These are phyloP conservation scores for Saxophila tyrrhenica DNA, from an alignment of 495 filamentous ascomycete genomes.

Conservation along the genomic window DNA sequence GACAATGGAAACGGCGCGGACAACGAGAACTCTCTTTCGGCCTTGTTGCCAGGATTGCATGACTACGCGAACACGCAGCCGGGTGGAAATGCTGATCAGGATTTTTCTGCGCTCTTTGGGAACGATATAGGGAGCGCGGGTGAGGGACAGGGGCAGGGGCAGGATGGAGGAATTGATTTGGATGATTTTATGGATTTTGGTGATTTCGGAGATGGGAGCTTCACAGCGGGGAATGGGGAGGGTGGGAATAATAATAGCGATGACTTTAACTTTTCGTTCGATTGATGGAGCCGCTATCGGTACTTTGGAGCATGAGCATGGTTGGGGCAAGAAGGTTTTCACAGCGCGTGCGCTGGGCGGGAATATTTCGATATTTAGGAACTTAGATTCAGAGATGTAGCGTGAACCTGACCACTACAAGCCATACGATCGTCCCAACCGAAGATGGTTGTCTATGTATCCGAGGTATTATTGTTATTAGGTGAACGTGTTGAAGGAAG, in stretches of 20 bases:
- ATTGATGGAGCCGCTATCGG: too few species aligned
- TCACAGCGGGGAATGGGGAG: constrained; percentile 3
- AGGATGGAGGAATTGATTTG: neutral
- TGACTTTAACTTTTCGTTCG: constrained; percentile 14
- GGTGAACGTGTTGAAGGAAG: too few species aligned
- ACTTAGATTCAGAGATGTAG: too few species aligned
- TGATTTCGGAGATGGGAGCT: constrained; percentile 3
- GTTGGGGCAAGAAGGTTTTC: too few species aligned
- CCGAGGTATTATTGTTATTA: too few species aligned
- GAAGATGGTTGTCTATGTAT: too few species aligned
- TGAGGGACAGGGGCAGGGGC: neutral
- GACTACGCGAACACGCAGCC: constrained; percentile 16
- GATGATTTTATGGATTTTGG: constrained; percentile 19
- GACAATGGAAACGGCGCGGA: neutral
- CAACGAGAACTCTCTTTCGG: constrained; percentile 3
- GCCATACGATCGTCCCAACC: too few species aligned
- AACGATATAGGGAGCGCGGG: neutral
- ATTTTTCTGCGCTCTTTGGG: constrained; percentile 10
- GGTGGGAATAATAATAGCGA: neutral
- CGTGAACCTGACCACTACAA: too few species aligned
- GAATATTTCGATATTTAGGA: too few species aligned
- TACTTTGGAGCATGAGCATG: too few species aligned
- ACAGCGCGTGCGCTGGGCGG: too few species aligned
- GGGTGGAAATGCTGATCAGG: neutral
- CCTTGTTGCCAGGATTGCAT: constrained; percentile 13